phyloP scores from a whole-genome alignment of 331 rosid genomes.

The Saraca asoca region DNA sequence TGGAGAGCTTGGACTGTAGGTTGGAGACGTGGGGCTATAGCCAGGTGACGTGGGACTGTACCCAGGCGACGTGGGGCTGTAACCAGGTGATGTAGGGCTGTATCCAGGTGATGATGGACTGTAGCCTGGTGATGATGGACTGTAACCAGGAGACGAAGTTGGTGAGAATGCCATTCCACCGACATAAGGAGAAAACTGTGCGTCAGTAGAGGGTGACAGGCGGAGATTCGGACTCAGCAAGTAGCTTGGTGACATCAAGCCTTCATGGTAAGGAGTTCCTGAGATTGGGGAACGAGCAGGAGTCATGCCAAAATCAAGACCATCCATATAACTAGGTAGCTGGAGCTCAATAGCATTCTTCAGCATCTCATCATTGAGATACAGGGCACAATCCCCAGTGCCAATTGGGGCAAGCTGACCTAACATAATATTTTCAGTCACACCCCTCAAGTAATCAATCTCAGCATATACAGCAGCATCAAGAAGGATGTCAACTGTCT shows the following conservation, averaged over 20 bases:
- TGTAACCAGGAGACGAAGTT: constrained; percentile 88
- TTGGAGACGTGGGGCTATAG: constrained; percentile 62
- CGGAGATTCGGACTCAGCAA: constrained; percentile 90
- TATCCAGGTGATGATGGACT: constrained; percentile 94
- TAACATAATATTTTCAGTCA: constrained; percentile 92
- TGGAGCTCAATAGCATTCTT: constrained; percentile 97
- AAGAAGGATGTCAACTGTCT: constrained; percentile 94
- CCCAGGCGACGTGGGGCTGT: constrained; percentile 75
- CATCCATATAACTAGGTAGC: constrained; percentile 95
- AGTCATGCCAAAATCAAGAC: constrained; percentile 97
- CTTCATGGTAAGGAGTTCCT: constrained; percentile 93
- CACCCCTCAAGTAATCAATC: constrained; percentile 85
- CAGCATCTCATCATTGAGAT: constrained; percentile 92
- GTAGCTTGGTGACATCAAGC: constrained; percentile 96
- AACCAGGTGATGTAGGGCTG: constrained; percentile 94
- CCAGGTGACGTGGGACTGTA: constrained; percentile 35
- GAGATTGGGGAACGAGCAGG: constrained; percentile 91
- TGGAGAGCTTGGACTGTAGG: constrained; percentile 97
- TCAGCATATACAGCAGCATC: constrained; percentile 98
- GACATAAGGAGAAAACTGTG: constrained; percentile 96
- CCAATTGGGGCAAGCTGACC: constrained; percentile 99
- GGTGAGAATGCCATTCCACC: constrained; percentile 97
- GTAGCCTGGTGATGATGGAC: constrained; percentile 89
- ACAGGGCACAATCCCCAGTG: constrained; percentile 85
- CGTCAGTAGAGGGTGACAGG: constrained; percentile 81